Evolutionary conservation across 768 basidiomycete genomes (phyloP), one percentile per base, ranked within the genome.

Genomic region (Suillus decipiens): DNA sequence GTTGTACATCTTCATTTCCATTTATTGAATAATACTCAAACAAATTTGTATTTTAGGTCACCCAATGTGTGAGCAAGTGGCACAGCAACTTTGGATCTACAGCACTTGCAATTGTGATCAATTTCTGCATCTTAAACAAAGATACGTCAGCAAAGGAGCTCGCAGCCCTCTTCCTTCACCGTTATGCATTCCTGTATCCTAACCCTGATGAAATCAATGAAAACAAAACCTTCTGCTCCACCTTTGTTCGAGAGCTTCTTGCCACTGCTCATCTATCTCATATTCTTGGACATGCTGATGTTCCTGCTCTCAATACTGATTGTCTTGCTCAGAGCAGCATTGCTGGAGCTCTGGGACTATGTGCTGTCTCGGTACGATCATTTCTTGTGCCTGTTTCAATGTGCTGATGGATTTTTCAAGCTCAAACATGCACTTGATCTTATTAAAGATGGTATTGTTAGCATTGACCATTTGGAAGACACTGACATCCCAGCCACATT

Each of bases 61-160:
- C 11, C 3, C 65, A 66, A 41, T 39, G 39, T 11, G 36, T 33
- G 1, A 11, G 8, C 3, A 53, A 66, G 59, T 66, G 65, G 65
- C n/a, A 51, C 17, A 66, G 45, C 34, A 22, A 60, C 15, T 53
- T 66, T 9, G 31, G 65, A 14, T 63, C 62, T 11, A 61, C 59
- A 22, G 62, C 55, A 12, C 34, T 60, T 22, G 22, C 42, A 0
- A 63, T 63, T 41, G 33, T 63, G 39, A 53, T 61, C 3, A 11
- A 10, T 24, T 64, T 58, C 10, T 53, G 62, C 39, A 54, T 12
- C 12, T 64, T 15, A 11, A 43, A 60, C 9, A 42, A 8, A 24
- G 64, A 65, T 31, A 55, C 36, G 0, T 9, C 15, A 15, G 51
- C 24, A 10, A 39, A 34, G 11, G 45, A 8, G 17, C 56, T 31